These are phyloP conservation scores for Talaromyces adpressus DNA, from an alignment of 495 filamentous ascomycete genomes.

Conservation along the genomic window DNA sequence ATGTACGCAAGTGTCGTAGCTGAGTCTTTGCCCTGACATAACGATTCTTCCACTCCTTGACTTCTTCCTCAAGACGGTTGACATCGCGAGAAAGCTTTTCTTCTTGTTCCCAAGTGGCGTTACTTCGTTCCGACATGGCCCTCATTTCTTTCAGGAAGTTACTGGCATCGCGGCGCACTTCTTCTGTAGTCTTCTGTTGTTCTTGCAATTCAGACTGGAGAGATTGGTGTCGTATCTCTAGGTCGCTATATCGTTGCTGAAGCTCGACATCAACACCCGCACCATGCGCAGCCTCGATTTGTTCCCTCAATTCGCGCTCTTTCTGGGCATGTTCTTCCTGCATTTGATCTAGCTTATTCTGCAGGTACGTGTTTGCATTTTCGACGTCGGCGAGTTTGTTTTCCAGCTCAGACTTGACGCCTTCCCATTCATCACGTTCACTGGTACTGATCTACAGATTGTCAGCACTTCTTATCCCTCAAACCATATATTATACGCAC, in stretches of 20 bases:
- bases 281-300: slow-evolving; percentile 44
- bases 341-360: slow-evolving; percentile 67
- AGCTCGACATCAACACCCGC: slow-evolving; percentile 37
- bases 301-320: slow-evolving; percentile 55
- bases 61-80: slow-evolving; percentile 66
- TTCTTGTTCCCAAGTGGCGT: slow-evolving; percentile 74
- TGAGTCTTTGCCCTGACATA: slow-evolving; percentile 86
- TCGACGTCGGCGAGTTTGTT: slow-evolving; percentile 71
- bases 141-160: slow-evolving; percentile 87
- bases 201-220: slow-evolving; percentile 63
- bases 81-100: slow-evolving; percentile 66
- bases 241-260: slow-evolving; percentile 49
- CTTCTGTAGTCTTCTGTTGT: slow-evolving; percentile 79
- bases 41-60: slow-evolving; percentile 81
- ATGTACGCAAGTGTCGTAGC: slow-evolving; percentile 70
- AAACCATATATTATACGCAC: slow-evolving; percentile 22
- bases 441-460: slow-evolving; percentile 26
- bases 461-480: background rate
- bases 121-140: slow-evolving; percentile 68
- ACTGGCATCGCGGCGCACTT: slow-evolving; percentile 79
- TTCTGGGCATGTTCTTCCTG: slow-evolving; percentile 57
- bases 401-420: slow-evolving; percentile 67
- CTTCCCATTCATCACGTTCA: slow-evolving; percentile 64
- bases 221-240: slow-evolving; percentile 64
- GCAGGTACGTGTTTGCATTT: slow-evolving; percentile 66